Conservation (phyloP, 2,329 filamentous ascomycete species). For the Aspergillus ochraceoroseus region DNA sequence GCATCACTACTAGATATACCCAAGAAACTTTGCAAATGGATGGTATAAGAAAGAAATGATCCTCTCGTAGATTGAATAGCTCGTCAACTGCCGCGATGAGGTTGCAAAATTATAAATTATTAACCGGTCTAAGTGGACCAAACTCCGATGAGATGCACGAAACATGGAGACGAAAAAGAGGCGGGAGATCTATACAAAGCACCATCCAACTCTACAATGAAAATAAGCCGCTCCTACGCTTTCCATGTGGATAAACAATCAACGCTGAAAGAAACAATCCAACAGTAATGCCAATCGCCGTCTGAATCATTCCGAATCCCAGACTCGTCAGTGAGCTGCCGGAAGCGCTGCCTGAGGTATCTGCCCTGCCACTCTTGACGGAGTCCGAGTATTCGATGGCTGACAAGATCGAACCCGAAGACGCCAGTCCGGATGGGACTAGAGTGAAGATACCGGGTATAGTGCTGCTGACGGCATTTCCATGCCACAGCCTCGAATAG, state of each 20-base stretch:
- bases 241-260: constrained; percentile 45
- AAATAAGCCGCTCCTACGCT: constrained; percentile 44
- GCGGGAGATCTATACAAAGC: too few relatives aligned
- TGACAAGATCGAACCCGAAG: constrained; percentile 51
- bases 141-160: too few relatives aligned
- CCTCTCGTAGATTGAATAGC: too few relatives aligned
- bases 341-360: constrained; percentile 8
- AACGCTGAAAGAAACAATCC: constrained; percentile 44
- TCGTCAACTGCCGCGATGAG: too few relatives aligned
- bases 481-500: constrained; percentile 66
- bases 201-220: too few relatives aligned
- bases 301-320: constrained; percentile 45
- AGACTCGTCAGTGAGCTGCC: constrained; percentile 30
- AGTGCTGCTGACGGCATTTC: constrained; percentile 75
- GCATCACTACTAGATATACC: too few relatives aligned
- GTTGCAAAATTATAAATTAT: too few relatives aligned
- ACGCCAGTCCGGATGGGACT: constrained; percentile 55
- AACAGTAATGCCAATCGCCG: constrained; percentile 45
- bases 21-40: too few relatives aligned
- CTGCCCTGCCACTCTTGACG: constrained; percentile 32
- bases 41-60: too few relatives aligned
- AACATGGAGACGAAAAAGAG: too few relatives aligned
- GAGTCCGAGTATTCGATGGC: constrained; percentile 53
- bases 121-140: too few relatives aligned
- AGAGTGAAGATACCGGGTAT: constrained; percentile 76